phyloP scores from a whole-genome alignment of 2,329 filamentous ascomycete species.

The Lojkania enalia region DNA sequence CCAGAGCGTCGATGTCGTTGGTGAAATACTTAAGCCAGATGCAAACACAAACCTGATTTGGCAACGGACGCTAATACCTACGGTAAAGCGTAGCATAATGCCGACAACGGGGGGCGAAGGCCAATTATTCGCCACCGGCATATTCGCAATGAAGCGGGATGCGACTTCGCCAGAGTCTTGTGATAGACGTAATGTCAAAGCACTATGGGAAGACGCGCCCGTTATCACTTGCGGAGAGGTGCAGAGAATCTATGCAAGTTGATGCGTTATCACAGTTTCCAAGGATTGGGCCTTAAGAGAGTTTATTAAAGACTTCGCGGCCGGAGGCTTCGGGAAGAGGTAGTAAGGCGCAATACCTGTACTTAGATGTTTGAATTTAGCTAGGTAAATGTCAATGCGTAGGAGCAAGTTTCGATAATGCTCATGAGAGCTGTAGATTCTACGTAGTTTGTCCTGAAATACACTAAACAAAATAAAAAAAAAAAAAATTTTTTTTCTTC shows the following conservation, averaged over 20 bases:
- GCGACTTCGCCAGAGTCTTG: background rate
- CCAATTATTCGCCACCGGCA: constrained; percentile 20
- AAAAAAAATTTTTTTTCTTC: constrained; percentile 4
- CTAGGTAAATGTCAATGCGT: too few species aligned
- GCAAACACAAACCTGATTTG: constrained; percentile 42
- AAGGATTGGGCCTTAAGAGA: too few species aligned
- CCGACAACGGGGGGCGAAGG: background rate
- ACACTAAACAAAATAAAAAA: too few species aligned
- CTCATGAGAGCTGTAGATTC: too few species aligned
- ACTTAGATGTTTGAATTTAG: too few species aligned
- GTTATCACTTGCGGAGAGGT: constrained; percentile 1
- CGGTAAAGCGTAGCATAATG: constrained; percentile 9
- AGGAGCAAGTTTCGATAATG: too few species aligned
- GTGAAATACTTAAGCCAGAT: constrained; percentile 35
- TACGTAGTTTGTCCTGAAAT: too few species aligned
- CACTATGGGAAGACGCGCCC: constrained; percentile 30
- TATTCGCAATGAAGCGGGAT: constrained; percentile 29
- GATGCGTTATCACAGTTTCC: too few species aligned
- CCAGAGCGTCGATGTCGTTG: background rate
- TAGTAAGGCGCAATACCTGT: too few species aligned
- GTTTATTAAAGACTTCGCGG: too few species aligned
- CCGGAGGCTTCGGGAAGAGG: too few species aligned
- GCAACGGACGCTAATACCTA: constrained; percentile 40
- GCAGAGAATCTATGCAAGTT: too few species aligned
- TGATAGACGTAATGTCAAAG: constrained; percentile 9